phyloP scores from a whole-genome alignment of 1,139 yeast species.

The Saccharomyces pastorianus region DNA sequence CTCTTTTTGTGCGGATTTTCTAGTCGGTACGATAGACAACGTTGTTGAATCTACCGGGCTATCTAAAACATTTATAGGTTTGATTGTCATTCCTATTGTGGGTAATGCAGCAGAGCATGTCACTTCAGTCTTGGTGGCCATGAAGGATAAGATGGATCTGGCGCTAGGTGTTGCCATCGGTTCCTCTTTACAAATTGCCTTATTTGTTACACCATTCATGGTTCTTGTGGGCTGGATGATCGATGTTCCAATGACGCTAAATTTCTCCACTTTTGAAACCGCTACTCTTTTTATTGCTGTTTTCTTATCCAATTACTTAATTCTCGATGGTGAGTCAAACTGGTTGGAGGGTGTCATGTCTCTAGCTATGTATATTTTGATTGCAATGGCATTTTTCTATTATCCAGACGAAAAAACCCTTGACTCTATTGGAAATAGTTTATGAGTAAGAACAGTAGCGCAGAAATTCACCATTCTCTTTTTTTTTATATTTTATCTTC shows the following conservation, averaged over 20 bases:
- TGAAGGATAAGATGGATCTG: slow-evolving; percentile 93
- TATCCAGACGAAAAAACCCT: slow-evolving; percentile 32
- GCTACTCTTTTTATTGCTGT: slow-evolving; percentile 83
- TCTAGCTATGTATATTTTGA: slow-evolving; percentile 72
- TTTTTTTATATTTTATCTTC: background rate
- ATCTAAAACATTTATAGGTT: slow-evolving; percentile 90
- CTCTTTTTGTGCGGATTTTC: slow-evolving; percentile 84
- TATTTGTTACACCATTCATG: slow-evolving; percentile 90
- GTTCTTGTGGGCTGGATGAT: slow-evolving; percentile 87
- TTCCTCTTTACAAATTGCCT: slow-evolving; percentile 89
- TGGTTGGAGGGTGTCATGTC: slow-evolving; percentile 97
- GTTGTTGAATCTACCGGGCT: slow-evolving; percentile 78
- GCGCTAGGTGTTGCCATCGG: slow-evolving; percentile 97
- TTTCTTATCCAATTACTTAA: slow-evolving; percentile 76
- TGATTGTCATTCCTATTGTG: slow-evolving; percentile 87
- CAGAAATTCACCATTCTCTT: background rate
- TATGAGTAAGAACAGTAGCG: background rate
- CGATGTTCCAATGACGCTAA: slow-evolving; percentile 86
- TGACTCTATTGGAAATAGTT: background rate
- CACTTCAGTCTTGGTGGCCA: slow-evolving; percentile 89
- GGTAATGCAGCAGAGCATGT: slow-evolving; percentile 99
- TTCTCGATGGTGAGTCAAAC: slow-evolving; percentile 89
- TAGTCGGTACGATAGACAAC: slow-evolving; percentile 87
- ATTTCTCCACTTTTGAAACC: slow-evolving; percentile 89
- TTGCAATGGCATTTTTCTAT: slow-evolving; percentile 82